phyloP scores from a whole-genome alignment of 73 alveolate species.

The Paramecium primaurelia region DNA sequence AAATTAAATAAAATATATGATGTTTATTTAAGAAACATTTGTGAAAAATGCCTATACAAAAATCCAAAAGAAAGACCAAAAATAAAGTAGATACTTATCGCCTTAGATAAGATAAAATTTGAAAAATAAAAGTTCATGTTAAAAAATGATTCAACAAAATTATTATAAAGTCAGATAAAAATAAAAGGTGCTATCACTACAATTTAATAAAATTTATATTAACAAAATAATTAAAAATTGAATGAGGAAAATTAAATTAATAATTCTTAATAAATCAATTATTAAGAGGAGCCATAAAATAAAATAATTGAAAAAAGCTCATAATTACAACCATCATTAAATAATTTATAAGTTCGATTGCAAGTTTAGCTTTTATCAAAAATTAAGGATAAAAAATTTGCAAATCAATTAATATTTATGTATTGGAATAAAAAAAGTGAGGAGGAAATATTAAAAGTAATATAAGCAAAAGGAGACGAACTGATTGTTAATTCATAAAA shows the following conservation, averaged over 20 bases:
- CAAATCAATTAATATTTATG: not conserved
- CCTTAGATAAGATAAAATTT: not conserved
- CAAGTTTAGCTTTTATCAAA: not conserved
- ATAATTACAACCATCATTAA: no score
- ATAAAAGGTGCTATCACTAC: no score
- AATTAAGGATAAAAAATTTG: not conserved
- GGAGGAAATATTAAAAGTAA: not conserved
- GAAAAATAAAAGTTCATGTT: not conserved
- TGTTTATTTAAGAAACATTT: not conserved
- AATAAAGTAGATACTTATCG: not conserved
- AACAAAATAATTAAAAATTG: no score
- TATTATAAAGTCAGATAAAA: not conserved
- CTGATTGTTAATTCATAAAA: no score
- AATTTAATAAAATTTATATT: no score
- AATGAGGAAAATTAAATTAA: no score
- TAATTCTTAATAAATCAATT: no score
- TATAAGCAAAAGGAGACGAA: not conserved
- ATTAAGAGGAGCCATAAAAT: no score
- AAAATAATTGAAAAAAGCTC: not conserved
- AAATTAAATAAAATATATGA: not conserved
- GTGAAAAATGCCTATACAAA: not conserved
- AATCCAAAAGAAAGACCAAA: not conserved
- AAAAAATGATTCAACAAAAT: not conserved
- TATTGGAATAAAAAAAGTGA: not conserved
- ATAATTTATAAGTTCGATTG: not conserved